Percentiles rank a stretch among this genome's conserved stretches.
Conservation (phyloP, 2,329 filamentous ascomycete genomes). For the Aspergillus amoenus region DNA sequence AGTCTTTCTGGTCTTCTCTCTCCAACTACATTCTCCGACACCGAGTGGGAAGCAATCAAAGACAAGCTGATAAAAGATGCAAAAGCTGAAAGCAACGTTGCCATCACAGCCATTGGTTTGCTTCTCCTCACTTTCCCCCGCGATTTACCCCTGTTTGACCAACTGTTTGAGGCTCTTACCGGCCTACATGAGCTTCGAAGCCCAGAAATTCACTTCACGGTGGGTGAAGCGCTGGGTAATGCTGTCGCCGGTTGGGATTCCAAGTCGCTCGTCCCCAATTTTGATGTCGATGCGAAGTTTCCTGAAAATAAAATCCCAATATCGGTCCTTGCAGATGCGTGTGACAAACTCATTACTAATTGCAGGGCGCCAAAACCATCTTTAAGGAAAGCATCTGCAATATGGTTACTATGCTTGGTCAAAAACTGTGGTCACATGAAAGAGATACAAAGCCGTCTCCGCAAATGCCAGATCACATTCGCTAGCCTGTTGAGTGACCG, state of each 20-base stretch:
- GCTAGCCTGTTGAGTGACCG: slow-evolving; percentile 82
- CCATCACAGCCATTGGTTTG: slow-evolving; percentile 77
- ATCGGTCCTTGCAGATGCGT: slow-evolving; percentile 52
- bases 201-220: slow-evolving; percentile 83
- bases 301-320: slow-evolving; percentile 39
- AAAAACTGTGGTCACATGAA: slow-evolving; percentile 82
- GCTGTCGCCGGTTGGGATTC: slow-evolving; percentile 81
- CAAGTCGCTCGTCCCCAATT: slow-evolving; percentile 68
- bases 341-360: slow-evolving; percentile 73
- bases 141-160: slow-evolving; percentile 33
- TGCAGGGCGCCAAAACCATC: slow-evolving; percentile 85
- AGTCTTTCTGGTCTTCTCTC: slow-evolving; percentile 57
- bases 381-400: slow-evolving; percentile 84
- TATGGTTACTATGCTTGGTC: slow-evolving; percentile 90
- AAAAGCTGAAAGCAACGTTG: slow-evolving; percentile 77
- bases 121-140: slow-evolving; percentile 59
- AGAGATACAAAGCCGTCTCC: slow-evolving; percentile 70
- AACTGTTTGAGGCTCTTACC: slow-evolving; percentile 69
- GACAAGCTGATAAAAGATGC: slow-evolving; percentile 66
- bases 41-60: slow-evolving; percentile 50
- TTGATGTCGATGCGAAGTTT: slow-evolving; percentile 67
- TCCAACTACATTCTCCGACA: slow-evolving; percentile 28
- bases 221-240: slow-evolving; percentile 83
- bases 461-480: slow-evolving; percentile 82
- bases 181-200: slow-evolving; percentile 79